These are phyloP conservation scores for Galerina marginata DNA, from an alignment of 768 basidiomycete species.

Conservation along the genomic window DNA sequence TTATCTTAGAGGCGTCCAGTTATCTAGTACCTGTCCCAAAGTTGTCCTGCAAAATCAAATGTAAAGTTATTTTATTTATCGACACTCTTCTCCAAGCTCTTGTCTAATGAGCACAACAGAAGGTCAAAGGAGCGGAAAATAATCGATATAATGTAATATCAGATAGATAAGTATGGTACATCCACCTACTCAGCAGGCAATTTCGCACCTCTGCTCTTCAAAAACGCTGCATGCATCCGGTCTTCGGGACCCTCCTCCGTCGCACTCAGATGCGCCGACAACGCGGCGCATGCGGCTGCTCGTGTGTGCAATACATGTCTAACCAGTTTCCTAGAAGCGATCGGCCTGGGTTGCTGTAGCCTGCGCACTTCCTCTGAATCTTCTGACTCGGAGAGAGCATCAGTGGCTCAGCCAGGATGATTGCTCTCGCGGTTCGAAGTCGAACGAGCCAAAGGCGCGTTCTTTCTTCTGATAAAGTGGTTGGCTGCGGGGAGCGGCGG, in stretches of 20 bases:
- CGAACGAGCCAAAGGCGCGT: slow-evolving; percentile 8
- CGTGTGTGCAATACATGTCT: slow-evolving; percentile 39
- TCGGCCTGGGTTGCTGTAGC: slow-evolving; percentile 20
- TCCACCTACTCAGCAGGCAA: slow-evolving; percentile 3
- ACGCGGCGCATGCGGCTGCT: slow-evolving; percentile 25
- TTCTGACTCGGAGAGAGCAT: slow-evolving; percentile 8
- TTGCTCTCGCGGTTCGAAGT: background rate
- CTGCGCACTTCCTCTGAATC: slow-evolving; percentile 13
- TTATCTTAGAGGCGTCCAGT: too few relatives aligned
- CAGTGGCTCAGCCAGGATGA: background rate
- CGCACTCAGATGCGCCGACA: slow-evolving; percentile 27
- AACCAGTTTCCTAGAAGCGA: slow-evolving; percentile 33
- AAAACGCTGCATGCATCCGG: slow-evolving; percentile 19
- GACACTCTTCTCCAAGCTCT: too few relatives aligned
- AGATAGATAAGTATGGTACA: too few relatives aligned
- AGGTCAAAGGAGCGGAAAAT: too few relatives aligned
- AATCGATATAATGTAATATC: too few relatives aligned
- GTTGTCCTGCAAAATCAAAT: too few relatives aligned
- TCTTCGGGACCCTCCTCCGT: slow-evolving; percentile 3
- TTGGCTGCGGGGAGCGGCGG: slow-evolving; percentile 49
- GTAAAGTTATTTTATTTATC: too few relatives aligned
- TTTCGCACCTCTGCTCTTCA: slow-evolving; percentile 27
- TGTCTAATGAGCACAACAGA: too few relatives aligned
- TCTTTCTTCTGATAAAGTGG: slow-evolving; percentile 42
- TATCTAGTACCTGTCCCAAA: too few relatives aligned